These are phyloP conservation scores for Calendula officinalis DNA, from an alignment of 129 eudicot genomes.

Conservation along the genomic window DNA sequence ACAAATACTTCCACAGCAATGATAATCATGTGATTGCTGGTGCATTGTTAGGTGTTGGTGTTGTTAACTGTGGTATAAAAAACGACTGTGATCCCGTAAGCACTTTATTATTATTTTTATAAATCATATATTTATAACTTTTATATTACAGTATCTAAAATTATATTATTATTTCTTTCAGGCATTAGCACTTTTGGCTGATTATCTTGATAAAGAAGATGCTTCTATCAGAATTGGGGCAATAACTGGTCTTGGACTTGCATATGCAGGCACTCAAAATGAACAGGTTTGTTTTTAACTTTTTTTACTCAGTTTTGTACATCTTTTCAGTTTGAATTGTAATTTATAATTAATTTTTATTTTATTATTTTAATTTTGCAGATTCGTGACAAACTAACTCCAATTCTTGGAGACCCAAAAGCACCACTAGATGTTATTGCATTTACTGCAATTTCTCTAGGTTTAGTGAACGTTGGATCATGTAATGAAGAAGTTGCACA, in stretches of 20 bases:
- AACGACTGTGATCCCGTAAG: constrained; percentile 97
- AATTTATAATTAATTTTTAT: background rate
- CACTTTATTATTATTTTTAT: background rate
- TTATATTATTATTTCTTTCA: constrained; percentile 19
- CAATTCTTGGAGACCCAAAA: constrained; percentile 75
- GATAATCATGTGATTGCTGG: constrained; percentile 90
- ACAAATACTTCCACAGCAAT: constrained; percentile 91
- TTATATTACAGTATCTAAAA: background rate
- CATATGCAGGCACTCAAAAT: constrained; percentile 90
- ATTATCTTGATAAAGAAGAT: constrained; percentile 84
- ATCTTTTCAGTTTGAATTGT: background rate
- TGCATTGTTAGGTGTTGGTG: constrained; percentile 92
- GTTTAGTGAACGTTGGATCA: constrained; percentile 91
- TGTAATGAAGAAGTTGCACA: constrained; percentile 96
- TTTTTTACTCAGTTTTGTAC: background rate
- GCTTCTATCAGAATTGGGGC: constrained; percentile 88
- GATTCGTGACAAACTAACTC: constrained; percentile 69
- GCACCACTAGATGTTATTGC: constrained; percentile 90
- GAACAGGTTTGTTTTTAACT: constrained; percentile 50
- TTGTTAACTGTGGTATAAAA: constrained; percentile 84
- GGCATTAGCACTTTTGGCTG: constrained; percentile 96
- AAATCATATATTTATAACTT: background rate
- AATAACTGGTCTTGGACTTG: constrained; percentile 91
- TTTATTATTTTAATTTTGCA: constrained; percentile 30
- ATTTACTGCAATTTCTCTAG: constrained; percentile 80